phyloP scores from a whole-genome alignment of 805 yeast genomes.

The Wickerhamomyces sydowiorum region DNA sequence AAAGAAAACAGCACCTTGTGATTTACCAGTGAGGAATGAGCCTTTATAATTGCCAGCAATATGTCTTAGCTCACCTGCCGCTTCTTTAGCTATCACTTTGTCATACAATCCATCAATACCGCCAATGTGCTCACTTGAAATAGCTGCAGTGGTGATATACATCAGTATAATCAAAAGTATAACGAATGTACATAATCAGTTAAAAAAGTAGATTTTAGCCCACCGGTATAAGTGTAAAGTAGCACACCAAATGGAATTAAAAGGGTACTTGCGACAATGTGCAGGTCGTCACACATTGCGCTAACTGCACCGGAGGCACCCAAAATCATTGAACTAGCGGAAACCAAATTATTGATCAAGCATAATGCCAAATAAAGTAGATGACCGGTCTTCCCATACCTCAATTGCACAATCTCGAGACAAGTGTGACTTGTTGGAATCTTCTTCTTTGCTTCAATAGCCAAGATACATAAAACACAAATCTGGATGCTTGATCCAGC shows the following conservation, averaged over 20 bases:
- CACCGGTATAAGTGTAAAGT: constrained; percentile 42
- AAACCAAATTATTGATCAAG: constrained; percentile 29
- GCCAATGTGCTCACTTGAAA: constrained; percentile 31
- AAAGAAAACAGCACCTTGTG: constrained; percentile 22
- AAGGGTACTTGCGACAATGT: constrained; percentile 36
- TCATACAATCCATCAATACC: constrained; percentile 38
- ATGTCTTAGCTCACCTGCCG: constrained; percentile 23
- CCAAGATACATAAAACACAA: too few species aligned
- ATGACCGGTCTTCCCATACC: constrained; percentile 33
- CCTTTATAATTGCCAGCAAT: constrained; percentile 26
- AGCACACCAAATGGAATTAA: constrained; percentile 41
- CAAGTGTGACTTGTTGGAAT: constrained; percentile 36
- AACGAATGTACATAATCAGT: constrained; percentile 44
- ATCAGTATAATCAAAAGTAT: constrained; percentile 32
- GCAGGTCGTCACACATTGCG: constrained; percentile 32
- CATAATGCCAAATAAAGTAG: constrained; percentile 27
- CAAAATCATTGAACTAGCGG: constrained; percentile 30
- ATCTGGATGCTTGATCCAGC: too few species aligned
- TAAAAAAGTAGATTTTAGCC: constrained; percentile 42
- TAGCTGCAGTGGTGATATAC: constrained; percentile 25
- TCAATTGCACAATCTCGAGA: constrained; percentile 27
- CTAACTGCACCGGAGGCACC: constrained; percentile 36
- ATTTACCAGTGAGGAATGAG: constrained; percentile 25
- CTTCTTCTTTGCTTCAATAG: constrained; percentile 29
- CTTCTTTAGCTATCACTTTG: constrained; percentile 23